phyloP scores from a whole-genome alignment of 164 flowering plant species.

The Saururus chinensis region DNA sequence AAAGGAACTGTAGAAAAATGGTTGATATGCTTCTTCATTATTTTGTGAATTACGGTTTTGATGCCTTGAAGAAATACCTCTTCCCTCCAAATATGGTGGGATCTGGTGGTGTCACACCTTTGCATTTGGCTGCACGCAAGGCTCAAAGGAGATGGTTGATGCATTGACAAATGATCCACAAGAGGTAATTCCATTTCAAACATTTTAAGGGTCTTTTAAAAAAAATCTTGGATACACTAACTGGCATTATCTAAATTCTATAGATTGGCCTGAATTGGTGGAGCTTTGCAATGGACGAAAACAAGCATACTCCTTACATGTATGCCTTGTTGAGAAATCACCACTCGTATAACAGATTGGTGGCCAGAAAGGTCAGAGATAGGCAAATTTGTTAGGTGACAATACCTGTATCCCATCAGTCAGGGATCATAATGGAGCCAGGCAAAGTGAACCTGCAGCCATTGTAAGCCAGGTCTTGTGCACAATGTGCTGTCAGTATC shows the following conservation, averaged over 20 bases:
- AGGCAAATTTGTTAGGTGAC: conserved; percentile 48
- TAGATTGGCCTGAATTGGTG: conserved; percentile 76
- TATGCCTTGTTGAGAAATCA: conserved; percentile 63
- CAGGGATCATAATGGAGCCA: conserved; percentile 10
- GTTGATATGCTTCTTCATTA: conserved; percentile 62
- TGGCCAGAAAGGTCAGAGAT: conserved; percentile 54
- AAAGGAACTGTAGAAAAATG: conserved; percentile 56
- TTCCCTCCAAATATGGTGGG: conserved; percentile 63
- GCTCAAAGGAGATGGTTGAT: conserved; percentile 54
- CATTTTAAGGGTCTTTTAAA: neutral
- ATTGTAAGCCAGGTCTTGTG: conserved; percentile 28
- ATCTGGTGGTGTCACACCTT: conserved; percentile 76
- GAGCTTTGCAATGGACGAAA: conserved; percentile 53
- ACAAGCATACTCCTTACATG: conserved; percentile 57
- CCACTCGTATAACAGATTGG: conserved; percentile 59
- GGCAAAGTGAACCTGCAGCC: conserved; percentile 8
- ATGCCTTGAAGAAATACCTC: conserved; percentile 31
- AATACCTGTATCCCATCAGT: conserved; percentile 28
- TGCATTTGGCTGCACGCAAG: conserved; percentile 68
- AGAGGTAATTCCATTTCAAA: conserved; percentile 32
- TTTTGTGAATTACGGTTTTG: conserved; percentile 16
- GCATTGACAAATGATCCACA: conserved; percentile 72
- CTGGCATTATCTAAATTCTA: neutral
- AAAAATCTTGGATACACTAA: neutral
- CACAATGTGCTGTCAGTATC: conserved; percentile 37